Conservation (phyloP, 768 basidiomycete genomes). For the Mycena vulgaris region DNA sequence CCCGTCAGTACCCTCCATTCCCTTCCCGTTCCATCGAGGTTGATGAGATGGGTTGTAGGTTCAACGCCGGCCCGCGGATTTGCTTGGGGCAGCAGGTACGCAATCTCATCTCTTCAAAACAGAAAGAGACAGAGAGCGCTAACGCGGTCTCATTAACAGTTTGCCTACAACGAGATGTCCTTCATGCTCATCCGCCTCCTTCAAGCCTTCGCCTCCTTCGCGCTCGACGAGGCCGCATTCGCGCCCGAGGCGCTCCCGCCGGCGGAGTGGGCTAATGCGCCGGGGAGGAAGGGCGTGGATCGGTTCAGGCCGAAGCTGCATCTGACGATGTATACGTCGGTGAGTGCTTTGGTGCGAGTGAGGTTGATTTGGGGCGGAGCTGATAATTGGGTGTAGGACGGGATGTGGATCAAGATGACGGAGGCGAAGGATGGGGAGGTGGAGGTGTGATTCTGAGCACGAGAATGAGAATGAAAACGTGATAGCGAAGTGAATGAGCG, state of each 20-base stretch:
- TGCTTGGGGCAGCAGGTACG: slow-evolving; percentile 61
- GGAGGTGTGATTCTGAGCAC: no score
- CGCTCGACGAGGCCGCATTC: slow-evolving; percentile 52
- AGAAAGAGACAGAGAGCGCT: background rate
- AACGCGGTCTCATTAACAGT: slow-evolving; percentile 6
- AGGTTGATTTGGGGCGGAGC: background rate
- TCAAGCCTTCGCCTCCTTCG: slow-evolving; percentile 55
- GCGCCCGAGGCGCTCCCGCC: slow-evolving; percentile 51
- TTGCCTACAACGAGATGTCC: slow-evolving; percentile 40
- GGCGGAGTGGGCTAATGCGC: slow-evolving; percentile 49
- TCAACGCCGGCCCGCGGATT: slow-evolving; percentile 58
- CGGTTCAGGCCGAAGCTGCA: slow-evolving; percentile 50
- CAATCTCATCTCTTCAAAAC: background rate
- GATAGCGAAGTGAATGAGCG: background rate
- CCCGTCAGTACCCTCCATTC: slow-evolving; percentile 37
- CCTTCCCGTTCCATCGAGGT: background rate
- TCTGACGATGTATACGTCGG: slow-evolving; percentile 53
- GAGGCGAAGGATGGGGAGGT: slow-evolving; percentile 13
- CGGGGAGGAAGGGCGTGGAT: slow-evolving; percentile 53
- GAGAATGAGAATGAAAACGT: no score
- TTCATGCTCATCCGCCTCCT: slow-evolving; percentile 53
- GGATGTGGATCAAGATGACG: slow-evolving; percentile 31
- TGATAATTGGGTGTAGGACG: slow-evolving; percentile 13
- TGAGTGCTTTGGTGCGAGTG: background rate
- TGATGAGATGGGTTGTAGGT: slow-evolving; percentile 28